phyloP scores from a whole-genome alignment of 345 rosid species.

The Moricandia moricandioides region DNA sequence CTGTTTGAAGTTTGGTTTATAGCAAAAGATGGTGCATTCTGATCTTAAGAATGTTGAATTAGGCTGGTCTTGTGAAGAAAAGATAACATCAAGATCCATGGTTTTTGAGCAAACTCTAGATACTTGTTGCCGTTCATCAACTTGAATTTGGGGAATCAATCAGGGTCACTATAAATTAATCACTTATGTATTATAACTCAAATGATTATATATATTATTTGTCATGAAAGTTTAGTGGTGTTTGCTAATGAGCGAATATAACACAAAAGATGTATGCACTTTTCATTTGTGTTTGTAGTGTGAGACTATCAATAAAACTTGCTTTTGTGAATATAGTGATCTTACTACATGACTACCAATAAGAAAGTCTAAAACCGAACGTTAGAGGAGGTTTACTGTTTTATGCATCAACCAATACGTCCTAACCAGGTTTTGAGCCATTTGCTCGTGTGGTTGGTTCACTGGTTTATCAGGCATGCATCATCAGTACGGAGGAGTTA shows the following conservation, averaged over 20 bases:
- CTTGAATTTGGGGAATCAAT: constrained; percentile 22
- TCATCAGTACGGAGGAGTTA: not conserved
- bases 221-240: not conserved
- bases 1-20: not conserved
- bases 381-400: not conserved
- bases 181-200: constrained; percentile 3
- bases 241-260: constrained; percentile 4
- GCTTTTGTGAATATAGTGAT: not conserved
- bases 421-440: not conserved
- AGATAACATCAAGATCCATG: constrained; percentile 80
- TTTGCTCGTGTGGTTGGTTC: not conserved
- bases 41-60: constrained; percentile 22
- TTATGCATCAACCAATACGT: not conserved
- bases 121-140: not conserved
- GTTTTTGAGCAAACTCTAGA: constrained; percentile 51
- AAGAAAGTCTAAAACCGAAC: not conserved
- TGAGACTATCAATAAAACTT: constrained; percentile 23
- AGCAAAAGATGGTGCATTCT: not conserved
- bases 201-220: not conserved
- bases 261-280: constrained; percentile 15
- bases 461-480: not conserved
- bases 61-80: constrained; percentile 88
- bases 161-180: constrained; percentile 1
- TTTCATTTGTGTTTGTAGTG: not conserved
- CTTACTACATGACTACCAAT: not conserved